phyloP scores from a whole-genome alignment of 768 basidiomycete species.

The Russula foetens region DNA sequence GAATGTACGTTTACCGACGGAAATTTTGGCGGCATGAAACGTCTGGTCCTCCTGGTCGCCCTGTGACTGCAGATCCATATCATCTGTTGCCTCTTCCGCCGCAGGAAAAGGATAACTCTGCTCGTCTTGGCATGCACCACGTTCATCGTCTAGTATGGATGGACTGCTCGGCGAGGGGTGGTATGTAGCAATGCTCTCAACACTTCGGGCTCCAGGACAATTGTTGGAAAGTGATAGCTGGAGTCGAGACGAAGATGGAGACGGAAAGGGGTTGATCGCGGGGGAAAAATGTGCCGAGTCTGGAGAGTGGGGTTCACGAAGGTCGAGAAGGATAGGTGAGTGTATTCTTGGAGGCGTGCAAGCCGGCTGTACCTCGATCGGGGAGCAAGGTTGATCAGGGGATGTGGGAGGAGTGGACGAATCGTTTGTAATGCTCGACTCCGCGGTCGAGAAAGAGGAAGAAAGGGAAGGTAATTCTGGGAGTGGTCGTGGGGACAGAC shows the following conservation, averaged over 20 bases:
- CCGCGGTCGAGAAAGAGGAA: conserved; percentile 14
- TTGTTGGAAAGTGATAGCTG: conserved; percentile 12
- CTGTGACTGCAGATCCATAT: background rate
- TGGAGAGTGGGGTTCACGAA: conserved; percentile 17
- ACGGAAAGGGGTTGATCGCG: conserved; percentile 8
- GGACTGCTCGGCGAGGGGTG: conserved; percentile 1
- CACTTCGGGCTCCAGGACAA: background rate
- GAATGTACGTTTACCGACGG: conserved; percentile 11
- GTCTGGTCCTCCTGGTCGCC: background rate
- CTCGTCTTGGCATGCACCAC: background rate
- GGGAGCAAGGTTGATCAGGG: background rate
- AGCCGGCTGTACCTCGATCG: background rate
- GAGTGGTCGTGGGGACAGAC: conserved; percentile 14
- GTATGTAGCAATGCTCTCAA: conserved; percentile 4
- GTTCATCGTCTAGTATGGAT: background rate
- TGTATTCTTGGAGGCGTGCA: background rate
- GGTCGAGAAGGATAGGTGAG: conserved; percentile 5
- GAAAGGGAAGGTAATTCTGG: conserved; percentile 19
- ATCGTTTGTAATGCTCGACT: background rate
- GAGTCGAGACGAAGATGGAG: conserved; percentile 16
- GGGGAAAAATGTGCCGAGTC: conserved; percentile 19
- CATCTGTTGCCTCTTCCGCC: background rate
- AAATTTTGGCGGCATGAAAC: background rate
- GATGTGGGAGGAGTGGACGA: background rate
- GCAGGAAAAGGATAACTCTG: background rate